Conservation (phyloP, 257 asterid species). For the Solanum ossicruentum region DNA sequence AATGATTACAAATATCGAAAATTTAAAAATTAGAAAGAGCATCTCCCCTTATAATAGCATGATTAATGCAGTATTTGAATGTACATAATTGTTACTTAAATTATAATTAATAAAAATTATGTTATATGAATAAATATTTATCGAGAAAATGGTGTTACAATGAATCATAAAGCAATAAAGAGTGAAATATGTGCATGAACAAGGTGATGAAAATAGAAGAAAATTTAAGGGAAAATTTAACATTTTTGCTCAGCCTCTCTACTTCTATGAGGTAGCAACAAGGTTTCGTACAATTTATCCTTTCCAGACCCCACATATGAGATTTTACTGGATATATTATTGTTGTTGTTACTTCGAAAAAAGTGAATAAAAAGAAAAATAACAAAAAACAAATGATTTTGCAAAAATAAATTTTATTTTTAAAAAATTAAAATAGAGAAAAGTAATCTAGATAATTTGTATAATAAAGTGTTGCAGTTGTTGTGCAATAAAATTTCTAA, state of each 20-base stretch:
- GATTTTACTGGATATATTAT: too few relatives aligned
- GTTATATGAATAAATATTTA: neutral
- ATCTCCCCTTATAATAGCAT: too few relatives aligned
- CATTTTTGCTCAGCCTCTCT: too few relatives aligned
- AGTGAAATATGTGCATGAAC: neutral
- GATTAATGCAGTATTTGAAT: neutral
- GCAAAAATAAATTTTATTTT: too few relatives aligned
- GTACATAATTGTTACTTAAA: neutral
- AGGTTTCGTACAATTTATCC: too few relatives aligned
- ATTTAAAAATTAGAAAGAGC: too few relatives aligned
- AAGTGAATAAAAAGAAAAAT: neutral
- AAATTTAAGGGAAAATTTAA: neutral
- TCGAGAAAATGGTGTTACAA: neutral
- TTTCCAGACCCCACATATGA: too few relatives aligned
- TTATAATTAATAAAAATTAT: neutral
- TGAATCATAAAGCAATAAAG: neutral
- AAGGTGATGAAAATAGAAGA: neutral
- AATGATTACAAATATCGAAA: too few relatives aligned
- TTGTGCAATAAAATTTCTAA: neutral
- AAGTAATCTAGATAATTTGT: neutral
- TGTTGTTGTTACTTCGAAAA: too few relatives aligned
- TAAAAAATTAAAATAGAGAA: neutral
- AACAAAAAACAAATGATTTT: too few relatives aligned
- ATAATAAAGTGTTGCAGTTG: neutral
- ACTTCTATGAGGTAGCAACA: too few relatives aligned